Evolutionary conservation across 768 basidiomycete genomes (phyloP).

Genomic region (Leucosporidium yakuticum): DNA sequence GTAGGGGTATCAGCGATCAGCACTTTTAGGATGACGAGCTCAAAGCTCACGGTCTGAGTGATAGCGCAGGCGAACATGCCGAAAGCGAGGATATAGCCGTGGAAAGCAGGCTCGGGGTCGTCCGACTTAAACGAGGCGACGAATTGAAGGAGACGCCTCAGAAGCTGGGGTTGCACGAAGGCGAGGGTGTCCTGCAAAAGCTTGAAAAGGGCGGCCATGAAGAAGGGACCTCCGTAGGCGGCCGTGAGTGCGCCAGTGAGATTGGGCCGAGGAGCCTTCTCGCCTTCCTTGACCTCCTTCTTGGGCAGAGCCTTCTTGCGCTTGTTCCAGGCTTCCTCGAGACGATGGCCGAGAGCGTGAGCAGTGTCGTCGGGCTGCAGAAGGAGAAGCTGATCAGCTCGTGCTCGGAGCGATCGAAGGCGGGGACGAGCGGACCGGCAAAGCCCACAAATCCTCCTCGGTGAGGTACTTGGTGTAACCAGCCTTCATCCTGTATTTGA

Average conservation of each 20-base stretch:
- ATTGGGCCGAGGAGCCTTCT: constrained; percentile 46
- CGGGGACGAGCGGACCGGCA: constrained; percentile 42
- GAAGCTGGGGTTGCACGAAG: constrained; percentile 80
- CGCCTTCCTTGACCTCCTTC: constrained; percentile 12
- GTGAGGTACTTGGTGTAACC: constrained; percentile 57
- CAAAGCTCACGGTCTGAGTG: constrained; percentile 59
- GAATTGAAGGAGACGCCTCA: constrained; percentile 70
- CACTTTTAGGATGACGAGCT: no score
- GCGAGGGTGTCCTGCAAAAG: constrained; percentile 65
- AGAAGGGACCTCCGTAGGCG: constrained; percentile 73
- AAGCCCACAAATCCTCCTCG: constrained; percentile 75
- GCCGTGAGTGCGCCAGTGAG: constrained; percentile 68
- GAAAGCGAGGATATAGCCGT: constrained; percentile 70
- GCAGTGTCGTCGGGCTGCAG: constrained; percentile 60
- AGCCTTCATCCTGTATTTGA: constrained; percentile 39
- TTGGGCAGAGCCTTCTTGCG: constrained; percentile 33
- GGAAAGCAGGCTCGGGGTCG: constrained; percentile 47
- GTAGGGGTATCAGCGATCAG: no score
- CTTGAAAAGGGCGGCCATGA: constrained; percentile 44
- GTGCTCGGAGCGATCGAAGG: background rate
- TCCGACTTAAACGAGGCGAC: constrained; percentile 66
- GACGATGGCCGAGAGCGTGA: constrained; percentile 56
- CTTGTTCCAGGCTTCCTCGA: constrained; percentile 59
- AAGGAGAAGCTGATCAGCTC: background rate
- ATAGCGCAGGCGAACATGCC: constrained; percentile 76